A percentile compares a stretch with the other conserved stretches of the same genome.
Conservation (phyloP, 345 rosid genomes). For the Gossypium australe region DNA sequence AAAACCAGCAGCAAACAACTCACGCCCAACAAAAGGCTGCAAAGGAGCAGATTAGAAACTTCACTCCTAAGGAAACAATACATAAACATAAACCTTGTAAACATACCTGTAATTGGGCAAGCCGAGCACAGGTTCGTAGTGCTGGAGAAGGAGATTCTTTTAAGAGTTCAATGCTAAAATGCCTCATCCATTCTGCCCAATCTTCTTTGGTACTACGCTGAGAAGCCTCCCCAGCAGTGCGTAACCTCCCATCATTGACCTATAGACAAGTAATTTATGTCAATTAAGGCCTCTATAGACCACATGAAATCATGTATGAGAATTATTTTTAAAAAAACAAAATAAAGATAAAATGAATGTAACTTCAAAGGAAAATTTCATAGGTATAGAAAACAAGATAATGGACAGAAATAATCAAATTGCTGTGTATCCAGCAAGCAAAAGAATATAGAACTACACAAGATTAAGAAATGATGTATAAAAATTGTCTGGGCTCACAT, state of each 20-base stretch:
- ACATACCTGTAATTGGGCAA: conserved; percentile 90
- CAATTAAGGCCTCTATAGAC: conserved; percentile 4
- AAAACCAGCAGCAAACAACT: conserved; percentile 98
- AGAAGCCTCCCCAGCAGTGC: conserved; percentile 98
- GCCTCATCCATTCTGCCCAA: conserved; percentile 99
- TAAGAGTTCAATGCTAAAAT: conserved; percentile 94
- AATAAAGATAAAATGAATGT: not conserved
- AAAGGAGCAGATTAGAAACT: conserved; percentile 28
- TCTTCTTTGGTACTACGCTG: conserved; percentile 99
- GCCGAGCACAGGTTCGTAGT: conserved; percentile 89
- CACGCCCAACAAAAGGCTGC: conserved; percentile 97
- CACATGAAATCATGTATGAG: not conserved
- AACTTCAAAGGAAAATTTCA: not conserved
- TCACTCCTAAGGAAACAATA: conserved; percentile 12
- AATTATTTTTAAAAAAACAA: not conserved
- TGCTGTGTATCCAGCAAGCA: not conserved
- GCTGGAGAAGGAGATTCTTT: conserved; percentile 99
- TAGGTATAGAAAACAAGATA: not conserved
- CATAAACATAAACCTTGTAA: conserved; percentile 8
- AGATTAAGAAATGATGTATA: not conserved
- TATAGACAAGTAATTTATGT: conserved; percentile 16
- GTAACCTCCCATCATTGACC: conserved; percentile 88
- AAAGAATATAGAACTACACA: not conserved
- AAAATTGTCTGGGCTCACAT: not conserved
- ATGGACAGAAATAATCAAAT: not conserved